Evolutionary conservation across 345 rosid genomes (phyloP).

Genomic region (Gynandropsis gynandra): DNA sequence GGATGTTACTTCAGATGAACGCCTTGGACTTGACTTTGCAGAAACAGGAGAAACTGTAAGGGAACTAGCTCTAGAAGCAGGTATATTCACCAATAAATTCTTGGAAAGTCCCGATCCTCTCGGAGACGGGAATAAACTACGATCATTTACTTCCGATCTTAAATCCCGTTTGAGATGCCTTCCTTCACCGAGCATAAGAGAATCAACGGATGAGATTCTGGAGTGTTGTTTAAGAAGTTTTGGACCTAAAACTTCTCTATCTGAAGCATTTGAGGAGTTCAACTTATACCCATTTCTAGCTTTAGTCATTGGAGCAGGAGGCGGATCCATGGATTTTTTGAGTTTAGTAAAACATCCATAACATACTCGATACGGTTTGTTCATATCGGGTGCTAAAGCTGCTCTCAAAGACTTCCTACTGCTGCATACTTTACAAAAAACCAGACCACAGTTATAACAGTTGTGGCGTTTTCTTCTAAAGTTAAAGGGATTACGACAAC

Average conservation of each 20-base stretch:
- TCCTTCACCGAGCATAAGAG: conserved; percentile 36
- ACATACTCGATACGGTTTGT: conserved; percentile 82
- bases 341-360: conserved; percentile 73
- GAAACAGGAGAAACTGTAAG: conserved; percentile 40
- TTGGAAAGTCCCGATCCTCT: conserved; percentile 32
- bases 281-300: conserved; percentile 32
- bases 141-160: conserved; percentile 14
- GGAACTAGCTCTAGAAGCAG: conserved; percentile 38
- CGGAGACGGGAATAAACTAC: conserved; percentile 32
- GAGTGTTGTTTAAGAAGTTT: conserved; percentile 33
- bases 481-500: conserved; percentile 70
- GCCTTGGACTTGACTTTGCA: conserved; percentile 44
- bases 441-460: conserved; percentile 88
- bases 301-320: conserved; percentile 33
- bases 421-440: conserved; percentile 82
- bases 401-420: conserved; percentile 72
- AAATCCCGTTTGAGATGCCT: conserved; percentile 22
- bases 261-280: conserved; percentile 30
- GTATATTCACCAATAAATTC: conserved; percentile 33
- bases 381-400: conserved; percentile 71
- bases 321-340: conserved; percentile 39
- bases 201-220: conserved; percentile 43
- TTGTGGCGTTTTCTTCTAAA: conserved; percentile 92
- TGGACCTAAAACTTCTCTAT: conserved; percentile 35
- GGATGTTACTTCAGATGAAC: conserved; percentile 31